Evolutionary conservation across 1,284 basidiomycete genomes (phyloP).

Genomic region (Marasmius tenuissimus): DNA sequence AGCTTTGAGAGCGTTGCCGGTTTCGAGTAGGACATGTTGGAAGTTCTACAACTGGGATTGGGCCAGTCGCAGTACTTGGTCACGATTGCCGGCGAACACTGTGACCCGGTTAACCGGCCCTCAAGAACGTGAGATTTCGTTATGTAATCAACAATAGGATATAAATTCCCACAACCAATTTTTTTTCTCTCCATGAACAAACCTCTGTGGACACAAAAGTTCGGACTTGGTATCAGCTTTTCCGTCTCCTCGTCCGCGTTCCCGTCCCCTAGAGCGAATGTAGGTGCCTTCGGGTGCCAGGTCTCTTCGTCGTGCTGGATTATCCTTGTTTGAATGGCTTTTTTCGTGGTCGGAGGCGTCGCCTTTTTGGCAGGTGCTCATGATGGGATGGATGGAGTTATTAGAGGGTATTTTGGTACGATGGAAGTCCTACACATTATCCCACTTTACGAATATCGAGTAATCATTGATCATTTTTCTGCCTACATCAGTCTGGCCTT

Average conservation of each 20-base stretch:
- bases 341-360: slow-evolving; percentile 51
- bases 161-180: slow-evolving; percentile 16
- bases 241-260: slow-evolving; percentile 86
- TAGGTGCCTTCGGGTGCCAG: slow-evolving; percentile 35
- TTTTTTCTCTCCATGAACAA: slow-evolving; percentile 48
- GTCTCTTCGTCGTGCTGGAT: slow-evolving; percentile 27
- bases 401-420: slow-evolving; percentile 23
- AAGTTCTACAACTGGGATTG: neutral
- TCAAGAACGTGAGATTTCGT: neutral
- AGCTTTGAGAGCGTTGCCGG: slow-evolving; percentile 41
- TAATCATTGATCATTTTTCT: neutral
- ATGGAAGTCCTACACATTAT: slow-evolving; percentile 28
- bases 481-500: neutral
- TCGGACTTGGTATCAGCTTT: slow-evolving; percentile 76
- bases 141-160: slow-evolving; percentile 15
- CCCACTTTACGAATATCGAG: neutral
- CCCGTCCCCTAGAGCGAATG: slow-evolving; percentile 77
- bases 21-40: slow-evolving; percentile 40
- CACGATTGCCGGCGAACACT: neutral
- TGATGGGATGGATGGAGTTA: slow-evolving; percentile 29
- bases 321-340: slow-evolving; percentile 40
- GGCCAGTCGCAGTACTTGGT: too few relatives aligned
- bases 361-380: slow-evolving; percentile 46
- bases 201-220: slow-evolving; percentile 81
- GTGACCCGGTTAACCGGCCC: neutral